Evolutionary conservation across 305 asterid genomes (phyloP).

Genomic region (Lippia alba): DNA sequence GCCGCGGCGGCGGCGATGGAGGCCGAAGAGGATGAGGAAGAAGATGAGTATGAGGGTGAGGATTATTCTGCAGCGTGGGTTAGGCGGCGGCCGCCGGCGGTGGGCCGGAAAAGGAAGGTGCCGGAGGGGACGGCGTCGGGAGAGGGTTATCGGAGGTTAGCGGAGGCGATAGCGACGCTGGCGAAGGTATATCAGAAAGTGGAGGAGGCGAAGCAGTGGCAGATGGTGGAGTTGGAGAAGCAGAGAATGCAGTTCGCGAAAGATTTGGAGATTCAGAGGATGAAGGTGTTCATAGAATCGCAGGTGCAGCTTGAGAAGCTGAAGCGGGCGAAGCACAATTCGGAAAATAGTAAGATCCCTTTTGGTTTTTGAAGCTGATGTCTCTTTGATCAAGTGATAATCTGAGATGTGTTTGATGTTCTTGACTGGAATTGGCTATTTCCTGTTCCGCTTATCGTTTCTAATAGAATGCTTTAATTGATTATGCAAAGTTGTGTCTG

Average conservation of each 20-base stretch:
- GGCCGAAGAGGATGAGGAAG: constrained; percentile 53
- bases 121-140: constrained; percentile 22
- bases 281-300: constrained; percentile 79
- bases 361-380: constrained; percentile 5
- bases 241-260: constrained; percentile 84
- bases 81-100: constrained; percentile 23
- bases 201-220: constrained; percentile 82
- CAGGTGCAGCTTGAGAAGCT: constrained; percentile 74
- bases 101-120: constrained; percentile 45
- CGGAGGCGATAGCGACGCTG: constrained; percentile 69
- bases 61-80: constrained; percentile 29
- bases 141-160: constrained; percentile 63
- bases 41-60: constrained; percentile 45
- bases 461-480: not conserved
- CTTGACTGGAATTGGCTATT: no score
- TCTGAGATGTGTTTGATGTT: not conserved
- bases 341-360: constrained; percentile 46
- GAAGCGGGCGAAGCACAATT: constrained; percentile 55
- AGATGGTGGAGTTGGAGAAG: constrained; percentile 90
- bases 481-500: constrained; percentile 1
- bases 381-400: constrained; percentile 14
- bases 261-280: constrained; percentile 90
- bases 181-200: constrained; percentile 74
- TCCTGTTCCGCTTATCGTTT: no score
- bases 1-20: constrained; percentile 75